Evolutionary conservation across 495 filamentous ascomycete genomes (phyloP).

Genomic region (Coniosporium apollinis): DNA sequence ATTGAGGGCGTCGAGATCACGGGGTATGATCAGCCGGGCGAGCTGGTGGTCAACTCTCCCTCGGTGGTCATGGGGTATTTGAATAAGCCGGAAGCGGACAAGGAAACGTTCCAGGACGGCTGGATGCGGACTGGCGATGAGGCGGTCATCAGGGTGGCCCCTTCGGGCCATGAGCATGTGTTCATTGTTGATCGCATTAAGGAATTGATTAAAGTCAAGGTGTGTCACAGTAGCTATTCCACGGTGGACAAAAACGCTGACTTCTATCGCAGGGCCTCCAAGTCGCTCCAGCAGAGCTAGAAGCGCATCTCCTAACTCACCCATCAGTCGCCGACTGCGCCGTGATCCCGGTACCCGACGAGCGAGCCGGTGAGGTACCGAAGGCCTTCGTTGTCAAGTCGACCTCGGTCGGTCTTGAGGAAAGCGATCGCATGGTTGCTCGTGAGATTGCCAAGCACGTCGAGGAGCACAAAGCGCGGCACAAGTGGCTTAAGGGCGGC

Average conservation of each 20-base stretch:
- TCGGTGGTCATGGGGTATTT: conserved; percentile 70
- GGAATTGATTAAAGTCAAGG: conserved; percentile 90
- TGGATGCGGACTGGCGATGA: conserved; percentile 85
- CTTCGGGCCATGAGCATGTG: conserved; percentile 56
- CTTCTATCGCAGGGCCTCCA: conserved; percentile 47
- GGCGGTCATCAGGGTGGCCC: conserved; percentile 46
- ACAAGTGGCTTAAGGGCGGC: conserved; percentile 83
- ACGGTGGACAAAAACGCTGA: too few species aligned
- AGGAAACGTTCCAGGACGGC: conserved; percentile 58
- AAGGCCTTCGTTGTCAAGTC: conserved; percentile 79
- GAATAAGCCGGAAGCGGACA: conserved; percentile 67
- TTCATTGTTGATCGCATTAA: conserved; percentile 81
- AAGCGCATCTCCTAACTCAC: conserved; percentile 74
- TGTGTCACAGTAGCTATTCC: too few species aligned
- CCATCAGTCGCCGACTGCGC: conserved; percentile 67
- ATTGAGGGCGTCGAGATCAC: conserved; percentile 62
- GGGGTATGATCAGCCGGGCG: conserved; percentile 59
- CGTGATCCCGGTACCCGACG: conserved; percentile 66
- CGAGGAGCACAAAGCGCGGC: conserved; percentile 63
- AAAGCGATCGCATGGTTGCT: conserved; percentile 39
- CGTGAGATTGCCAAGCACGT: conserved; percentile 59
- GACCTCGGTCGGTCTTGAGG: conserved; percentile 36
- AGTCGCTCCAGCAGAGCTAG: conserved; percentile 84
- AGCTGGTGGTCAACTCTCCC: conserved; percentile 60
- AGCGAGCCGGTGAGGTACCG: conserved; percentile 61